phyloP scores from a whole-genome alignment of 371 early-diverging fungal species.

The Sporodiniella umbellata region DNA sequence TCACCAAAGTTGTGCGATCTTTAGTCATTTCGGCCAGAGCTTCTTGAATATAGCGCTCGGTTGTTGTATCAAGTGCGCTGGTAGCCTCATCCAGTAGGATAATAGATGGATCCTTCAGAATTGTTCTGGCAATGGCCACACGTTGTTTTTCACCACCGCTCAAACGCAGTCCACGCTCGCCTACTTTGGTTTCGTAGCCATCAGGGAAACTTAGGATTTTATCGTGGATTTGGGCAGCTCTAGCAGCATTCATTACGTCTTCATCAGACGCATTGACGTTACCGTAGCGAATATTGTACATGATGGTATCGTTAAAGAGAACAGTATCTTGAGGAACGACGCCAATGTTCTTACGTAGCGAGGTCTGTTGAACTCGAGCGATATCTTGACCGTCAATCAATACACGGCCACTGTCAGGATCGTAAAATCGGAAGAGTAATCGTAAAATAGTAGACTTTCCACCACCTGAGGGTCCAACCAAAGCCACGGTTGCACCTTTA shows the following conservation, averaged over 20 bases:
- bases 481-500: conserved; percentile 75
- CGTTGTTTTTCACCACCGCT: conserved; percentile 88
- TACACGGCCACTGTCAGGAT: conserved; percentile 77
- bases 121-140: conserved; percentile 84
- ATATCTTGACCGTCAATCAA: conserved; percentile 90
- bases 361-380: conserved; percentile 59
- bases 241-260: conserved; percentile 72
- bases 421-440: conserved; percentile 89
- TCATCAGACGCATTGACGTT: conserved; percentile 58
- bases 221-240: conserved; percentile 80
- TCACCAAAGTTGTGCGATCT: conserved; percentile 89
- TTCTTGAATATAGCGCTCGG: conserved; percentile 81
- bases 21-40: conserved; percentile 63
- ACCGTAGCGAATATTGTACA: conserved; percentile 81
- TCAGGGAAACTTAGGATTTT: conserved; percentile 67
- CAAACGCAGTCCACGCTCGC: conserved; percentile 90
- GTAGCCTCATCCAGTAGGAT: conserved; percentile 80
- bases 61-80: conserved; percentile 62
- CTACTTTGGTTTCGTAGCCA: conserved; percentile 89
- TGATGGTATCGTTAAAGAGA: conserved; percentile 80
- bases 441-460: conserved; percentile 89
- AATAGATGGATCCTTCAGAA: conserved; percentile 77
- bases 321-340: conserved; percentile 89
- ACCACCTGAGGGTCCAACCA: conserved; percentile 91
- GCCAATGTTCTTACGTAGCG: conserved; percentile 73